phyloP scores from a whole-genome alignment of 768 basidiomycete species.

The Naganishia antarctica region DNA sequence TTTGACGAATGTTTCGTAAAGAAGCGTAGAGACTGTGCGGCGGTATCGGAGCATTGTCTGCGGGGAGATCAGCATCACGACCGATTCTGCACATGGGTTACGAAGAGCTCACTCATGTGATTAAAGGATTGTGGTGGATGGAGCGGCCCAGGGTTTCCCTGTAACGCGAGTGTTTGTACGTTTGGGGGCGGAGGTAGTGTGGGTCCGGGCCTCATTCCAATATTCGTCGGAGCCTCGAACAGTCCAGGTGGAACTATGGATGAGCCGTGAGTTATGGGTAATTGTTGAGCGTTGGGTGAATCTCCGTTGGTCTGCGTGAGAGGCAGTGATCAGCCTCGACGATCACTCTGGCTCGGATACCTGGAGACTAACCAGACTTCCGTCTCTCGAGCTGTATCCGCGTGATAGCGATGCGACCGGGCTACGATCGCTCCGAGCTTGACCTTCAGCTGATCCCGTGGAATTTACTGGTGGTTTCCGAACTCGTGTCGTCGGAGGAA shows the following conservation, averaged over 20 bases:
- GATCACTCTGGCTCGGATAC: neutral
- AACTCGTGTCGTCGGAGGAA: slow-evolving; percentile 11
- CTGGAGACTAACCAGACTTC: neutral
- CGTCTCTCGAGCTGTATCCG: slow-evolving; percentile 5
- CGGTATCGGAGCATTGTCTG: neutral
- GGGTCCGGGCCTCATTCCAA: neutral
- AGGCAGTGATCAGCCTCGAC: neutral
- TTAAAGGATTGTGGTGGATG: neutral
- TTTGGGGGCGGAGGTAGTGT: neutral
- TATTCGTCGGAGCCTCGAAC: neutral
- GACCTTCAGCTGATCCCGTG: neutral
- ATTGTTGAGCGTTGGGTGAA: slow-evolving; percentile 5
- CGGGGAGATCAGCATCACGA: neutral
- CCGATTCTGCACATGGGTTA: too few species aligned
- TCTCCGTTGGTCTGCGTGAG: neutral
- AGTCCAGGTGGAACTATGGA: neutral
- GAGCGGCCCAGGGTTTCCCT: slow-evolving; percentile 5
- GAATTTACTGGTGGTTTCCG: neutral
- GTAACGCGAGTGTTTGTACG: neutral
- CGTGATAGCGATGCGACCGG: slow-evolving; percentile 10
- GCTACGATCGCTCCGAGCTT: neutral
- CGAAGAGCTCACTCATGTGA: neutral
- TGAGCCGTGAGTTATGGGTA: neutral
- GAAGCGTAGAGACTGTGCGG: neutral
- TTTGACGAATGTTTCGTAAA: slow-evolving; percentile 8